These are phyloP conservation scores for Fusarium brachygibbosum DNA, from an alignment of 2,329 filamentous ascomycete genomes.

Conservation along the genomic window DNA sequence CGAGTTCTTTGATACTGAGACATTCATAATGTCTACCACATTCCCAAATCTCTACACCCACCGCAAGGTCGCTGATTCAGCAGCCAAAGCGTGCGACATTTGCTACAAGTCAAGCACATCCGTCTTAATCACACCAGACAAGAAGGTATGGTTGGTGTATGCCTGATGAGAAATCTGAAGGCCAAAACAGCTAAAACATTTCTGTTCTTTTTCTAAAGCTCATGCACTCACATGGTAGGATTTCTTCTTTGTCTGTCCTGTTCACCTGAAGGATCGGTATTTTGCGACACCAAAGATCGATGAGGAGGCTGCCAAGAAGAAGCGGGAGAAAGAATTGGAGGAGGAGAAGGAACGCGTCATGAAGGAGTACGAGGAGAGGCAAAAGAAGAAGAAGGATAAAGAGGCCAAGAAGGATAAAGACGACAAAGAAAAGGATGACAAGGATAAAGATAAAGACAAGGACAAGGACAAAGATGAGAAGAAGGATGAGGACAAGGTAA, in stretches of 20 bases:
- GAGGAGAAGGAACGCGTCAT: slow-evolving; percentile 74
- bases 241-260: slow-evolving; percentile 91
- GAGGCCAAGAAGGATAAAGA: slow-evolving; percentile 61
- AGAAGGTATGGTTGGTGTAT: slow-evolving; percentile 73
- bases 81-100: slow-evolving; percentile 86
- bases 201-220: slow-evolving; percentile 6
- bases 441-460: slow-evolving; percentile 54
- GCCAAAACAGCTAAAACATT: slow-evolving; percentile 22
- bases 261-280: slow-evolving; percentile 84
- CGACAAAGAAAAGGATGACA: slow-evolving; percentile 58
- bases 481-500: slow-evolving; percentile 39
- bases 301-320: slow-evolving; percentile 73
- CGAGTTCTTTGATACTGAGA: neutral
- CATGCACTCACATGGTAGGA: slow-evolving; percentile 62
- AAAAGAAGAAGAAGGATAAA: slow-evolving; percentile 77
- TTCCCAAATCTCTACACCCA: slow-evolving; percentile 87
- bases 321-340: slow-evolving; percentile 72
- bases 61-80: slow-evolving; percentile 86
- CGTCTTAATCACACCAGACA: slow-evolving; percentile 89
- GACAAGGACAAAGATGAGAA: slow-evolving; percentile 50
- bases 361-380: slow-evolving; percentile 83
- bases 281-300: slow-evolving; percentile 85
- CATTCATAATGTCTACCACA: slow-evolving; percentile 56
- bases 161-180: neutral
- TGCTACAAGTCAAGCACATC: slow-evolving; percentile 91